phyloP scores from a whole-genome alignment of 495 filamentous ascomycete species.

The Penicillium pancosmium region DNA sequence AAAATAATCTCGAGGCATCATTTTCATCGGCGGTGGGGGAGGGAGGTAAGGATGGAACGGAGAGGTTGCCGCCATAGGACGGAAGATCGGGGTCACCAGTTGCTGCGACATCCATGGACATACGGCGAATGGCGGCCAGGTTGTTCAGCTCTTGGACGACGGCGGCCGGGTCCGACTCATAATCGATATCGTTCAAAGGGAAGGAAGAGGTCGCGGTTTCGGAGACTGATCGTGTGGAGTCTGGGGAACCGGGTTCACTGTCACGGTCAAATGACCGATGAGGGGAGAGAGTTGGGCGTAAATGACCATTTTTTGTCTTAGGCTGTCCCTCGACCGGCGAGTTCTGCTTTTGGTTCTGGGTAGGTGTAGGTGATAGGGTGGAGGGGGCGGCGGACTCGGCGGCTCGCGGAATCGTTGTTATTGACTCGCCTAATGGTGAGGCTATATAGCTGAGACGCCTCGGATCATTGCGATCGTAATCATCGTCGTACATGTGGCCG shows the following conservation, averaged over 20 bases:
- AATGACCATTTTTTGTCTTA: slow-evolving; percentile 44
- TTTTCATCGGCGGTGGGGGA: slow-evolving; percentile 75
- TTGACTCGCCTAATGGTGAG: slow-evolving; percentile 52
- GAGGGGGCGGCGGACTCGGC: slow-evolving; percentile 49
- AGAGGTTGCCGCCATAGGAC: slow-evolving; percentile 66
- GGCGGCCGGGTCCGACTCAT: slow-evolving; percentile 84
- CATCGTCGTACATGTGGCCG: slow-evolving; percentile 91
- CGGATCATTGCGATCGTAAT: slow-evolving; percentile 65
- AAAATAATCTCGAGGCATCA: slow-evolving; percentile 86
- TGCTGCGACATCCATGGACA: slow-evolving; percentile 97
- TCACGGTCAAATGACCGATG: slow-evolving; percentile 53
- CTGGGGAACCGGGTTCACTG: slow-evolving; percentile 57
- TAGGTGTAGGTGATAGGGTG: slow-evolving; percentile 4
- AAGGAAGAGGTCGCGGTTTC: slow-evolving; percentile 77
- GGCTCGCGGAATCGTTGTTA: slow-evolving; percentile 47
- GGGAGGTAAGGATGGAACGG: slow-evolving; percentile 73
- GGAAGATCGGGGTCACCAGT: slow-evolving; percentile 92
- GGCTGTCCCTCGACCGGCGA: slow-evolving; percentile 30
- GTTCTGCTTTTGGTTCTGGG: slow-evolving; percentile 25
- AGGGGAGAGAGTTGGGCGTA: slow-evolving; percentile 39
- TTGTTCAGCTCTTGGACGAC: slow-evolving; percentile 96
- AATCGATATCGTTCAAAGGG: slow-evolving; percentile 89
- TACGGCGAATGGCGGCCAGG: slow-evolving; percentile 88
- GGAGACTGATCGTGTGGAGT: slow-evolving; percentile 59
- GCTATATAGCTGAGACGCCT: slow-evolving; percentile 67